Base-by-base conservation (phyloP, 2,329 filamentous ascomycete species). In the Scedosporium apiospermum region DNA sequence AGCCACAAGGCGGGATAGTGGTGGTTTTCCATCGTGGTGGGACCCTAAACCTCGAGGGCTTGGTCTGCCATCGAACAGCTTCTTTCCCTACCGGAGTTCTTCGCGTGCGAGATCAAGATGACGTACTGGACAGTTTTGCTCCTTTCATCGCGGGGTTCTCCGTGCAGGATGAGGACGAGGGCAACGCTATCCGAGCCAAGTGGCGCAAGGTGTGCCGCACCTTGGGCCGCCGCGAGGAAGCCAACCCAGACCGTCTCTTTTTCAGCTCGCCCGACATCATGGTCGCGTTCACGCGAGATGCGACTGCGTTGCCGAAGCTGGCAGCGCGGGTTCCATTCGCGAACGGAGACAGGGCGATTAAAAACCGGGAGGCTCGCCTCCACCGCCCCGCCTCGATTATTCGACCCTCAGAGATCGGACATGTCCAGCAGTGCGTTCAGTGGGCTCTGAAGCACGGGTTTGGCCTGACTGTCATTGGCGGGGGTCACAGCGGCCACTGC, bases 401-500 rank as follows among this genome's bases (percentile, higher is more conserved):
- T 12, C 73, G 70, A 64, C 85, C 84, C 9, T 78, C 69, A 61
- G 68, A 77, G 1, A 57, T 83, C 26, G 41, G 16, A 44, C 77
- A 86, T 0, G 67, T 88, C 49, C 83, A 85, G 67, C 57, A 75
- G 3, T 87, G 84, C 65, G 78, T 87, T 60, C 68, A 49, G 67
- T 88, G 83, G 85, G 83, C 84, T 66, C 42, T 82, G 9, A 69
- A 79, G 65, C 72, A 83, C 61, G 62, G 63, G 0, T 27, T 75
- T 1, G 67, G 77, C 49, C 69, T 86, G 60, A 82, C 79, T 0
- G 70, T 87, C 27, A 14, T 88, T 18, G 79, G 83, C 6, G 85
- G 86, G 0, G 76, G 85, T 14, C 85, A 88, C 67, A 83, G 84
- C 66, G 81, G 78, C 6, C 82, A 88, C 60, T 88, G 84, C 69